Base-by-base conservation (phyloP, 148 eudicot genomes). In the Vaccinium myrtillus region DNA sequence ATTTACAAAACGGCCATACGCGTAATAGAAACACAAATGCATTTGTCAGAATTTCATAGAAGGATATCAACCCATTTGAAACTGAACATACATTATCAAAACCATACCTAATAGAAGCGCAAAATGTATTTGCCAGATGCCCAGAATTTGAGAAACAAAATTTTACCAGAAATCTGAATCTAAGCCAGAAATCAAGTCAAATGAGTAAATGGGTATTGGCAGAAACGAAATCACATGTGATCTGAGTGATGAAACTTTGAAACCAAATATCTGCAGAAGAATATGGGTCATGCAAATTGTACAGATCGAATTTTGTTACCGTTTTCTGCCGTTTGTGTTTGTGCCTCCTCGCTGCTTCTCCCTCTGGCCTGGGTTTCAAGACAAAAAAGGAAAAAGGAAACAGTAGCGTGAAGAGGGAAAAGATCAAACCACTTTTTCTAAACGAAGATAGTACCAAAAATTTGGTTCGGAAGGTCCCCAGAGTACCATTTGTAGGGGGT, bases 311-410 rank as follows among this genome's bases (percentile, higher is more conserved):
- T 77, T 51, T 46, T 75, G 27, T 27, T 25, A 12, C 30, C 84
- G 39, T 32, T 71, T 55, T 43, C 71, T 1, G 4, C 9, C 25
- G 71, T 81, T 81, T 59, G 84, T 50, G 84, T 50, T 81, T n/a
- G 81, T 85, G 84, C 59, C 87, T 81, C 87, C 87, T 81, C 36
- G 74, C 81, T 85, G 30, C 74, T 50, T 80, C 87, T 71, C 76
- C 69, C 59, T 49, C 75, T 83, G 9, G 59, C 55, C 67, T 73
- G 50, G 18, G 50, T 23, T 6, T 73, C 39, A 15, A 8, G 48
- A n/a, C n/a, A n/a, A n/a, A n/a, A n/a, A n/a, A n/a, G n/a, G n/a
- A 5, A 36, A 18, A 73, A 36, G 10, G n/a, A 36, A 39, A 39
- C 11, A 39, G 13, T 30, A 13, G 49, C 18, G 43, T 69, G 8